Evolutionary conservation across 129 eudicot species (phyloP).

Genomic region (Tagetes patula): DNA sequence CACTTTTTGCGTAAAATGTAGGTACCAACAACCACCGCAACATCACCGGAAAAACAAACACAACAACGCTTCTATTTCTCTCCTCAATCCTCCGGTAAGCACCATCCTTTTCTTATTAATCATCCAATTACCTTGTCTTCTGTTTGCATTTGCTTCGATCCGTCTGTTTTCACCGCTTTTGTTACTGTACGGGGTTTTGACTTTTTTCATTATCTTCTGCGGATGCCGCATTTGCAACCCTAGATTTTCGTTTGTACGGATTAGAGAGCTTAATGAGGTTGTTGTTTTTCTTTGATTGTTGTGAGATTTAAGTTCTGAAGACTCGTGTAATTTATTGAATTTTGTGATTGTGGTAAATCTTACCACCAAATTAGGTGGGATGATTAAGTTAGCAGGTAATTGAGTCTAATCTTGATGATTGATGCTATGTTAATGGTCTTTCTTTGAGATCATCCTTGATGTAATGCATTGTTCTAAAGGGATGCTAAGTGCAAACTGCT

Average conservation of each 20-base stretch:
- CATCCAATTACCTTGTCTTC: neutral
- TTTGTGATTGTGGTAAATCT: too few relatives aligned
- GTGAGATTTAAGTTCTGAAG: too few relatives aligned
- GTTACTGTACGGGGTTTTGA: slow-evolving; percentile 20
- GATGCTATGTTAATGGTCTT: neutral
- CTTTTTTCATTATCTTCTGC: slow-evolving; percentile 11
- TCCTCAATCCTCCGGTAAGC: slow-evolving; percentile 22
- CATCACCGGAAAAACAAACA: neutral
- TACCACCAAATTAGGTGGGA: too few relatives aligned
- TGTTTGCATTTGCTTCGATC: slow-evolving; percentile 20
- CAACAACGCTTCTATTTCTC: neutral
- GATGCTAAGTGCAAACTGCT: neutral
- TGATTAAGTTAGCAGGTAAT: neutral
- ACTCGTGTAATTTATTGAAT: too few relatives aligned
- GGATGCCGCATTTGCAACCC: slow-evolving; percentile 22
- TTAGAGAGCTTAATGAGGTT: neutral
- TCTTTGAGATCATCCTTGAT: neutral
- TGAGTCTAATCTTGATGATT: neutral
- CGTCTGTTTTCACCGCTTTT: neutral
- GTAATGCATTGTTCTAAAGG: neutral
- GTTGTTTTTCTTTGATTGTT: neutral
- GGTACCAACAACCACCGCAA: slow-evolving; percentile 11
- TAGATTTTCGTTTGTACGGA: slow-evolving; percentile 22
- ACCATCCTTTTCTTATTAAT: neutral
- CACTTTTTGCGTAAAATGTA: slow-evolving; percentile 22